phyloP scores from a whole-genome alignment of 1,284 basidiomycete genomes.

The Takashimella koratensis region DNA sequence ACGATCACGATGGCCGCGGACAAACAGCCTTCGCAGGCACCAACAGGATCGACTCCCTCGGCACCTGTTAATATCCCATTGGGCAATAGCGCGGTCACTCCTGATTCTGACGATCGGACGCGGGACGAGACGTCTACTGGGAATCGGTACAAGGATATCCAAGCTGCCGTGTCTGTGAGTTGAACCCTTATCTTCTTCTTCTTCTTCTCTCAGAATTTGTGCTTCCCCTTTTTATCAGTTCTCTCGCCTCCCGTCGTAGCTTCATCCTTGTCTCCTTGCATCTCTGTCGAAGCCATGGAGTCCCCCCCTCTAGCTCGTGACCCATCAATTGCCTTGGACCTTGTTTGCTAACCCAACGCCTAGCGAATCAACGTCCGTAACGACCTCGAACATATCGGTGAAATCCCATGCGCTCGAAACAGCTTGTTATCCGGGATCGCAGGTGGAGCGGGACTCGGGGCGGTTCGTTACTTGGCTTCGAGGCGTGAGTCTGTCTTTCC shows the following conservation, averaged over 20 bases:
- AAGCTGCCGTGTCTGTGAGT: constrained; percentile 27
- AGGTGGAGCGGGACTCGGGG: constrained; percentile 40
- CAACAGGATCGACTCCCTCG: too few species aligned
- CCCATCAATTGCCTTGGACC: too few species aligned
- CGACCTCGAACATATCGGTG: constrained; percentile 32
- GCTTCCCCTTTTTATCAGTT: neutral
- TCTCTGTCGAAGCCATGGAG: too few species aligned
- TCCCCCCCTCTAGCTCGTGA: too few species aligned
- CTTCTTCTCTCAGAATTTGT: neutral
- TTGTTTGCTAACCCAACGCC: too few species aligned
- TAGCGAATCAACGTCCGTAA: constrained; percentile 9
- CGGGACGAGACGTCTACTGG: constrained; percentile 19
- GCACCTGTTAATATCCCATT: constrained; percentile 34
- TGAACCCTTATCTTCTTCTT: neutral
- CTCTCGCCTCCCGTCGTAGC: neutral
- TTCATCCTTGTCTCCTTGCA: neutral
- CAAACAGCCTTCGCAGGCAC: too few species aligned
- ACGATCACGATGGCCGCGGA: too few species aligned
- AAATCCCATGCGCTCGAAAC: constrained; percentile 43
- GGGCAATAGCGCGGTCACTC: constrained; percentile 27
- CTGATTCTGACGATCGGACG: constrained; percentile 8
- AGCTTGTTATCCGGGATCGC: constrained; percentile 46
- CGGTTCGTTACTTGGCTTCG: constrained; percentile 39
- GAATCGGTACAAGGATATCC: constrained; percentile 20
- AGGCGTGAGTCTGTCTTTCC: constrained; percentile 29